Evolutionary conservation across 2,329 filamentous ascomycete genomes (phyloP).

Genomic region (Aspergillus awamori): DNA sequence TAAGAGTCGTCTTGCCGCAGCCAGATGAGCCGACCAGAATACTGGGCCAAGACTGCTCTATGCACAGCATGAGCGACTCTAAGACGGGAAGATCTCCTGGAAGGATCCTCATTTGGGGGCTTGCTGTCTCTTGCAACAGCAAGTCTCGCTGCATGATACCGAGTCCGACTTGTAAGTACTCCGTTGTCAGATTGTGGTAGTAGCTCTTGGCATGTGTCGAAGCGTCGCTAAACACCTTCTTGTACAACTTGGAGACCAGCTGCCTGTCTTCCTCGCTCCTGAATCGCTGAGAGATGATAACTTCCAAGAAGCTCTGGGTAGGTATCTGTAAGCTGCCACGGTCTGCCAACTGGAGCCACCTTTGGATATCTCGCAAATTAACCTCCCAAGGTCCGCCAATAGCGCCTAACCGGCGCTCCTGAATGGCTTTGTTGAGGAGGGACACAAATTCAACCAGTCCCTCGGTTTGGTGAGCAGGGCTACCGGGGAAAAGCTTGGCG

Average conservation of each 20-base stretch:
- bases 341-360: slow-evolving; percentile 78
- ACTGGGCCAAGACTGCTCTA: slow-evolving; percentile 84
- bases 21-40: slow-evolving; percentile 86
- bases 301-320: slow-evolving; percentile 74
- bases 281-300: slow-evolving; percentile 87
- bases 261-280: slow-evolving; percentile 69
- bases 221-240: slow-evolving; percentile 60
- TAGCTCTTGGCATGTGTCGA: slow-evolving; percentile 59
- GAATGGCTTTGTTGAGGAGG: slow-evolving; percentile 70
- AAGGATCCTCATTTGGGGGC: slow-evolving; percentile 39
- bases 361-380: slow-evolving; percentile 84
- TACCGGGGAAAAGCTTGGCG: slow-evolving; percentile 69
- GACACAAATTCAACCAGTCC: slow-evolving; percentile 80
- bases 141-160: slow-evolving; percentile 67
- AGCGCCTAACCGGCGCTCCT: slow-evolving; percentile 56
- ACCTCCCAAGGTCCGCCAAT: slow-evolving; percentile 88
- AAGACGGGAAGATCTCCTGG: slow-evolving; percentile 64
- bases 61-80: slow-evolving; percentile 84
- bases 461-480: slow-evolving; percentile 62
- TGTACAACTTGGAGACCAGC: slow-evolving; percentile 68
- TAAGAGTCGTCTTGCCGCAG: slow-evolving; percentile 79
- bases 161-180: slow-evolving; percentile 76
- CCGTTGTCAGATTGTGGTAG: slow-evolving; percentile 69
- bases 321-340: slow-evolving; percentile 63
- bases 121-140: slow-evolving; percentile 39